Evolutionary conservation across 2,329 filamentous ascomycete genomes (phyloP).

Genomic region (Trichoderma koningii): DNA sequence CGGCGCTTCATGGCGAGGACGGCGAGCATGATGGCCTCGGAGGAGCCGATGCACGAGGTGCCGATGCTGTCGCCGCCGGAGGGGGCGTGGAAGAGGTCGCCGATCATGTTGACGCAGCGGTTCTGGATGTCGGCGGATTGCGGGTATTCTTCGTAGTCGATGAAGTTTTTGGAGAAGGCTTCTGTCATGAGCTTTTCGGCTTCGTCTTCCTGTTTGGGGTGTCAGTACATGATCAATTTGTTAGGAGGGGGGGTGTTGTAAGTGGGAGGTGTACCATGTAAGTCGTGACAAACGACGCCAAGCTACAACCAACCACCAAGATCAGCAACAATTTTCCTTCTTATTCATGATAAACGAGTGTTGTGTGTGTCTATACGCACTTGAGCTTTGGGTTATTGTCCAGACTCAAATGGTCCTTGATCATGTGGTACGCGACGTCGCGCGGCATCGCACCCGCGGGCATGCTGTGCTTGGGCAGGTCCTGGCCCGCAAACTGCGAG

Average conservation of each 20-base stretch:
- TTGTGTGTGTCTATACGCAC: no score
- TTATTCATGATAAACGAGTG: no score
- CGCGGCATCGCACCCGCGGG: constrained; percentile 87
- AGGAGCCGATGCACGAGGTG: constrained; percentile 85
- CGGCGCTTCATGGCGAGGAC: constrained; percentile 92
- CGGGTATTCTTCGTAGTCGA: constrained; percentile 84
- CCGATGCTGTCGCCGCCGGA: constrained; percentile 70
- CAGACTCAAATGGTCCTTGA: constrained; percentile 89
- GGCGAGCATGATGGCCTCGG: constrained; percentile 82
- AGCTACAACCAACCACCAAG: constrained; percentile 40
- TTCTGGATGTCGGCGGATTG: constrained; percentile 85
- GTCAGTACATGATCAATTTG: no score
- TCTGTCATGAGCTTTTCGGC: constrained; percentile 95
- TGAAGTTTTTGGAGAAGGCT: constrained; percentile 92
- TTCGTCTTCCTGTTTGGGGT: constrained; percentile 73
- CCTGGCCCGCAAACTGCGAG: constrained; percentile 76
- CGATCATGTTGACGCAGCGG: constrained; percentile 90
- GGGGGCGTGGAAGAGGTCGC: constrained; percentile 82
- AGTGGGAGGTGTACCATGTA: constrained; percentile 69
- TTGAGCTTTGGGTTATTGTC: constrained; percentile 90
- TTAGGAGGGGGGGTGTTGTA: no score
- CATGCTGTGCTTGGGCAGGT: constrained; percentile 83
- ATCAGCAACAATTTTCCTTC: constrained; percentile 46
- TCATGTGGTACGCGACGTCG: constrained; percentile 93
- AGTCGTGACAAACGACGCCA: constrained; percentile 92